Base-by-base conservation (phyloP, 352 stramenopile genomes). In the Globisporangium nagaii region DNA sequence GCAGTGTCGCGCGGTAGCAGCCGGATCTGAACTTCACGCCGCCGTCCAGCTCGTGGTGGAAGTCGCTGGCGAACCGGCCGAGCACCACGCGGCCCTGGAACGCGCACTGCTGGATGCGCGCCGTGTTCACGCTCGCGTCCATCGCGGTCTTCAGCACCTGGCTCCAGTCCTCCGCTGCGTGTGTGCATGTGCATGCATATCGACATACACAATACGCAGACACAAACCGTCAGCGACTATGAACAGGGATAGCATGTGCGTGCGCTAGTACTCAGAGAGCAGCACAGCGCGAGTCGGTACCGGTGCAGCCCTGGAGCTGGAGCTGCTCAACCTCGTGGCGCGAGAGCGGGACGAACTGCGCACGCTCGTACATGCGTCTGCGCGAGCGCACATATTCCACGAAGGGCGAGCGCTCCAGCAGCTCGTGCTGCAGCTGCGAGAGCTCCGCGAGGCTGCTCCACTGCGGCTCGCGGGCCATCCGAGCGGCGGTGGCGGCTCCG, bases 61-160 rank as follows among this genome's bases (percentile, higher is more conserved):
- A 52, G 4, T 39, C 39, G 20, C n/a, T 6, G 7, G 58, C 67
- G 40, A 90, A 90, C 20, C 30, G 32, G 19, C 84, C 84, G 17
- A 95, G 67, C 31, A 73, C 70, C 12, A 95, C 79, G 32, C 58
- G 39, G 3, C 79, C 81, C 37, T 86, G 73, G 66, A 95, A 92
- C 9, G 67, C 59, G 41, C 79, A 91, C 56, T 79, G 66, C n/a
- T 70, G 83, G 22, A 95, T 68, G 35, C 65, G 73, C 19, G 56
- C 56, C 17, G 67, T 63, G 28, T 67, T 48, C 5, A 89, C 39
- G 4, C 32, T 31, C 19, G 30, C 30, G 11, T 65, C n/a, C 27
- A 40, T 37, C 2, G 50, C 27, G 15, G 56, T 78, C 56, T 88
- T 89, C 53, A 64, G 50, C 28, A 94, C 77, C 2, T 60, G 47